These are phyloP conservation scores for Phytophthora pseudosyringae DNA, from an alignment of 352 stramenopile genomes.

Conservation along the genomic window DNA sequence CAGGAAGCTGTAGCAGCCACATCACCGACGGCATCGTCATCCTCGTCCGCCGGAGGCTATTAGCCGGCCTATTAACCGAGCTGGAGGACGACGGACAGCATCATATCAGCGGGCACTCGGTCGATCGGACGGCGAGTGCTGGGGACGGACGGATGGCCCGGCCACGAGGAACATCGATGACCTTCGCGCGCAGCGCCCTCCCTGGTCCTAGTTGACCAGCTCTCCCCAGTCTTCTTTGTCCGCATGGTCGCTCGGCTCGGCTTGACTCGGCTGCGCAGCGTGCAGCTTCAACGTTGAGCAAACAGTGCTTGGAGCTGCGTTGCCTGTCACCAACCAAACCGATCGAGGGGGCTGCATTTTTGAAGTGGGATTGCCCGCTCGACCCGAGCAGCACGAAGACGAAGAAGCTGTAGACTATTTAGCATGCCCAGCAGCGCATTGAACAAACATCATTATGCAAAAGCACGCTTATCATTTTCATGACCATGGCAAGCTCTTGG, in stretches of 20 bases:
- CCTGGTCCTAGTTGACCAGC: slow-evolving; percentile 17
- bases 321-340: too few species aligned
- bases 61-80: slow-evolving; percentile 26
- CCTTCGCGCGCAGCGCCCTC: slow-evolving; percentile 30
- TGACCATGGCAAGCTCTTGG: too few species aligned
- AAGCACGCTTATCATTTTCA: background rate
- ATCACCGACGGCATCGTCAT: slow-evolving; percentile 44
- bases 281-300: slow-evolving; percentile 30
- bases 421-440: slow-evolving; percentile 42
- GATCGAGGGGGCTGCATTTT: slow-evolving; percentile 24
- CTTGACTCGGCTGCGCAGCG: background rate
- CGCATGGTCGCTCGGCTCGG: background rate
- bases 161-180: slow-evolving; percentile 37
- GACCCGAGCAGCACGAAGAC: slow-evolving; percentile 18
- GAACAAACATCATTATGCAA: slow-evolving; percentile 34
- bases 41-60: slow-evolving; percentile 37
- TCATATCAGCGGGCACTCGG: slow-evolving; percentile 23
- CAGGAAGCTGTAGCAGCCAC: slow-evolving; percentile 33
- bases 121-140: slow-evolving; percentile 9
- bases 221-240: slow-evolving; percentile 4
- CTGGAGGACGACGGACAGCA: slow-evolving; percentile 29
- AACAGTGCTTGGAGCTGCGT: slow-evolving; percentile 21
- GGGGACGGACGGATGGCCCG: slow-evolving; percentile 18
- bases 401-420: slow-evolving; percentile 58
- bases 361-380: slow-evolving; percentile 2